phyloP scores from a whole-genome alignment of 192 early-diverging fungal genomes.

The Mortierella antarctica region DNA sequence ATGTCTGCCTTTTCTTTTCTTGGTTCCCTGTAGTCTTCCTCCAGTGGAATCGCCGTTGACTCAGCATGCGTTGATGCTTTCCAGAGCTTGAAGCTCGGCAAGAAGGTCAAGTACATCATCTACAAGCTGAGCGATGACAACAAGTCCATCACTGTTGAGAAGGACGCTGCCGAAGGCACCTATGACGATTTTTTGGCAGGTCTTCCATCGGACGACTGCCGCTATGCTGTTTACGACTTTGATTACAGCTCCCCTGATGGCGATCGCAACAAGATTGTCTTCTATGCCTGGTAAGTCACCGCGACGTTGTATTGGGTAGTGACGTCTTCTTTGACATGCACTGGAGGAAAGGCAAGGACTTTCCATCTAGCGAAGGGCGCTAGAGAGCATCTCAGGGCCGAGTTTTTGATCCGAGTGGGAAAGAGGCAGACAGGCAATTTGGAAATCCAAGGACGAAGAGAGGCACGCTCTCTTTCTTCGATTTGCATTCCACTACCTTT shows the following conservation, averaged over 20 bases:
- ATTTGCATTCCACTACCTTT: not conserved
- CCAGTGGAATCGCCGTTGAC: conserved; percentile 76
- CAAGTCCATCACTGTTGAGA: conserved; percentile 77
- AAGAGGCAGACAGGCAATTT: no score
- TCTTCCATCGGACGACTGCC: conserved; percentile 75
- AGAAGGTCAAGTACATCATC: conserved; percentile 82
- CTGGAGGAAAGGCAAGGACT: no score
- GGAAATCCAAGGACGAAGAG: no score
- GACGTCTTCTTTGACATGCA: no score
- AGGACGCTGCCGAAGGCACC: conserved; percentile 49
- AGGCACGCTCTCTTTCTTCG: no score
- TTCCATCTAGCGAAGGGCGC: no score
- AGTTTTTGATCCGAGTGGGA: no score
- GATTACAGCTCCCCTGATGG: conserved; percentile 76
- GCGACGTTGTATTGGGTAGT: no score
- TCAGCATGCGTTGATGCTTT: conserved; percentile 70
- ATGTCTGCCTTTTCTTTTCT: not conserved
- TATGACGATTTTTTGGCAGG: conserved; percentile 78
- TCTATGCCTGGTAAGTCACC: conserved; percentile 78
- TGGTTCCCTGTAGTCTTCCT: conserved; percentile 79
- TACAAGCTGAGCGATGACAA: conserved; percentile 81
- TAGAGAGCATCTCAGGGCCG: no score
- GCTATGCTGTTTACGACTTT: conserved; percentile 93
- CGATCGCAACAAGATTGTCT: conserved; percentile 86
- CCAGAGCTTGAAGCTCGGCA: conserved; percentile 79